phyloP scores from a whole-genome alignment of 192 early-diverging fungal species.

The Paraglomus brasilianum region DNA sequence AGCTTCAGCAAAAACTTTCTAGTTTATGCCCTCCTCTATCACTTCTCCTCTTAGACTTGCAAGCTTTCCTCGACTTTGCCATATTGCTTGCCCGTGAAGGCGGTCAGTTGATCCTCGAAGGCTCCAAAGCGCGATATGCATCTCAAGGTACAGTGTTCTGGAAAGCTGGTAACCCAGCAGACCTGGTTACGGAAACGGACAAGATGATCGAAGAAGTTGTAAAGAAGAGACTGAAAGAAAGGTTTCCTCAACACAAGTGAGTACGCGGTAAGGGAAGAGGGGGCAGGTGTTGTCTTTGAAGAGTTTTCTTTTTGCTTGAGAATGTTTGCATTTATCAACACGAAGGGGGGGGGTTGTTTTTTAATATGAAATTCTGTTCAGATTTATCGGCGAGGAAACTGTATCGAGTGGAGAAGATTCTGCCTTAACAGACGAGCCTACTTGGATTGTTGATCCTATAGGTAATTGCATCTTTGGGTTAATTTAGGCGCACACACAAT shows the following conservation, averaged over 20 bases:
- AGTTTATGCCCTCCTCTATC: too few relatives aligned
- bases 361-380: slow-evolving; percentile 12
- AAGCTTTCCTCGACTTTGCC: slow-evolving; percentile 48
- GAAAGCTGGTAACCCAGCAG: slow-evolving; percentile 66
- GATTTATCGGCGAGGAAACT: slow-evolving; percentile 89
- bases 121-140: slow-evolving; percentile 48
- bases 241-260: slow-evolving; percentile 70
- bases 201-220: slow-evolving; percentile 70
- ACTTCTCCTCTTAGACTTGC: slow-evolving; percentile 21
- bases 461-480: slow-evolving; percentile 34
- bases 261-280: background rate
- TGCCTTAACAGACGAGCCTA: slow-evolving; percentile 66
- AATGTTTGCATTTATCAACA: background rate
- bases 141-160: slow-evolving; percentile 43
- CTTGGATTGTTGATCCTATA: slow-evolving; percentile 91
- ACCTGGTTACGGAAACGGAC: slow-evolving; percentile 88
- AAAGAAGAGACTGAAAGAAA: slow-evolving; percentile 51
- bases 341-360: background rate
- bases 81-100: slow-evolving; percentile 54
- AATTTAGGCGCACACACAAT: background rate
- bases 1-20: too few relatives aligned
- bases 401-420: slow-evolving; percentile 56
- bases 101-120: slow-evolving; percentile 58
- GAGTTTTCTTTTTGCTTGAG: background rate
- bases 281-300: background rate